Conservation (phyloP, 805 yeast genomes). For the Saturnispora halmiae region DNA sequence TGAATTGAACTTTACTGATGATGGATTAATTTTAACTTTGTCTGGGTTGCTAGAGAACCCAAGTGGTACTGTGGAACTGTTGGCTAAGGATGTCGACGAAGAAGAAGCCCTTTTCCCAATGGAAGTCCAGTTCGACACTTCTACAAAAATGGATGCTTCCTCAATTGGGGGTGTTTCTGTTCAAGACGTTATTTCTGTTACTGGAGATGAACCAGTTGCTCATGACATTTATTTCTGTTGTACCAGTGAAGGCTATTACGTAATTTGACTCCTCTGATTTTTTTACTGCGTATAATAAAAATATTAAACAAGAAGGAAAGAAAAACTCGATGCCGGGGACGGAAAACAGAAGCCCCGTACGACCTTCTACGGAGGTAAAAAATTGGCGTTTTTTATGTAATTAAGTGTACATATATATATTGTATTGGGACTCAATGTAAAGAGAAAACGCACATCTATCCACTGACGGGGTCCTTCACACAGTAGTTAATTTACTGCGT, state of each 20-base stretch:
- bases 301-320: neutral
- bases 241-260: constrained; percentile 49
- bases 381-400: no score
- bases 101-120: constrained; percentile 90
- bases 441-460: no score
- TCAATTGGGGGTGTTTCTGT: constrained; percentile 60
- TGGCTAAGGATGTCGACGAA: constrained; percentile 53
- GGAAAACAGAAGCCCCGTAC: constrained; percentile 3
- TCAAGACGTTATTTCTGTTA: constrained; percentile 49
- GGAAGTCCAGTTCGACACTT: constrained; percentile 51
- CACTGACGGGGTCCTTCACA: neutral
- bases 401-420: no score
- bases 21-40: constrained; percentile 62
- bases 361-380: constrained; percentile 1
- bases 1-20: constrained; percentile 50
- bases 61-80: constrained; percentile 71
- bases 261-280: constrained; percentile 22
- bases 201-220: constrained; percentile 42
- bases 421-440: neutral
- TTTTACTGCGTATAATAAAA: neutral
- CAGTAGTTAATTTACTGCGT: neutral
- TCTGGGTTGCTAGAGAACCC: constrained; percentile 40
- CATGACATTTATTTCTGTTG: constrained; percentile 56
- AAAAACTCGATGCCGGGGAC: constrained; percentile 1
- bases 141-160: constrained; percentile 21